Evolutionary conservation across 495 filamentous ascomycete species (phyloP), one percentile per base, ranked within the genome.

Genomic region (Thermothielavioides terrestris): DNA sequence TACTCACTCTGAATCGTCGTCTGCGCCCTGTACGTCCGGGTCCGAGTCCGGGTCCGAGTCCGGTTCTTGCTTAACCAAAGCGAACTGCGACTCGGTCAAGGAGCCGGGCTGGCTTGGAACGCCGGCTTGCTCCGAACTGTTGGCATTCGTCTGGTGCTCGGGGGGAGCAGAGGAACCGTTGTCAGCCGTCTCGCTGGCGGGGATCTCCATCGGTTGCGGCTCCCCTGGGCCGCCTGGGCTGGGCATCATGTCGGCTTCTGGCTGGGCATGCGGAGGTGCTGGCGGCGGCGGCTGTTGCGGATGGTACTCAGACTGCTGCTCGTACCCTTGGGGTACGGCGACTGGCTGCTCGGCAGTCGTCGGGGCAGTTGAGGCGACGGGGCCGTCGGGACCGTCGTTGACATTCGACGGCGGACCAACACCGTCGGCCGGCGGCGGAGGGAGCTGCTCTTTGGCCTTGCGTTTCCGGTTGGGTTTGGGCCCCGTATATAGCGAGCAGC

Each of bases 391-490:
- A 10, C 14, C n/a, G n/a, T 27, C 46, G n/a, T n/a, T n/a, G n/a
- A 3, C 10, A 20, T 11, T 12, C 1, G 28, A 17, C 20, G 23
- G 27, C 11, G 46, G 46, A 1, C 36, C 46, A 27, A 41, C 36
- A 34, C 32, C 48, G 3, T 2, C 6, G 0, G 32, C 17, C 3
- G 49, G 49, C 0, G 49, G 49, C 12, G 35, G 40, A 17, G 36
- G 42, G 18, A 46, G 42, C 27, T 41, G 26, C 20, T 55, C 61
- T 49, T 62, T 66, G 32, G 58, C 56, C 57, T 66, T 66, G 18
- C 63, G 51, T 28, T 66, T 66, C 44, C 63, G 43, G 49, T 64
- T 66, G 8, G 63, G 63, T 46, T 60, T 62, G 9, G 63, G 61
- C 1, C 63, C 63, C 12, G 59, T 66, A 38, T 64, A 66, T 22